phyloP scores from a whole-genome alignment of 2,329 filamentous ascomycete species.

The Epichloe sibirici region DNA sequence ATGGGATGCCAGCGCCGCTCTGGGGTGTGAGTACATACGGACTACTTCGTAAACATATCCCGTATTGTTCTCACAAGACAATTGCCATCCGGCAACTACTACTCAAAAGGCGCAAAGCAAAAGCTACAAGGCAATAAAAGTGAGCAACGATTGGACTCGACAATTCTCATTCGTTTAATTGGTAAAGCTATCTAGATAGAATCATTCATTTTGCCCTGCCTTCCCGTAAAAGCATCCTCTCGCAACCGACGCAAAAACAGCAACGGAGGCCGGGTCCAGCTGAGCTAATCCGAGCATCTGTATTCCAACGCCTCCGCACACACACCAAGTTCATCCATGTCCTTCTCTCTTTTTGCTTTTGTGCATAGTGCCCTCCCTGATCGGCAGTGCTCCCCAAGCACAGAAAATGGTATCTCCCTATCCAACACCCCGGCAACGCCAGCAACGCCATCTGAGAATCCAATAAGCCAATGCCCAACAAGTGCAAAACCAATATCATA shows the following conservation, averaged over 20 bases:
- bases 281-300: not conserved
- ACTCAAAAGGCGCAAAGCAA: no score
- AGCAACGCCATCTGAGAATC: conserved; percentile 21
- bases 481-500: conserved; percentile 8
- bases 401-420: conserved; percentile 26
- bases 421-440: conserved; percentile 17
- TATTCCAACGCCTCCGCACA: not conserved
- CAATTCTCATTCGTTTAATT: conserved; percentile 1
- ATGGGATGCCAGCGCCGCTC: no score
- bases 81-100: no score
- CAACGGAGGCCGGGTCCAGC: not conserved
- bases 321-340: conserved; percentile 6
- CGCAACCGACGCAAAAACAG: not conserved
- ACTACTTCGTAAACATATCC: no score
- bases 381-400: conserved; percentile 12
- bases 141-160: not conserved
- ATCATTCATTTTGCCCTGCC: not conserved
- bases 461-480: conserved; percentile 17
- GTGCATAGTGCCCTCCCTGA: conserved; percentile 7
- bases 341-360: conserved; percentile 8
- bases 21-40: no score
- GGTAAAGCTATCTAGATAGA: conserved; percentile 4
- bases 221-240: not conserved
- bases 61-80: no score
- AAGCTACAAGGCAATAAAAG: no score